phyloP scores from a whole-genome alignment of 805 yeast genomes.

The Pichia rugopelliculosa region DNA sequence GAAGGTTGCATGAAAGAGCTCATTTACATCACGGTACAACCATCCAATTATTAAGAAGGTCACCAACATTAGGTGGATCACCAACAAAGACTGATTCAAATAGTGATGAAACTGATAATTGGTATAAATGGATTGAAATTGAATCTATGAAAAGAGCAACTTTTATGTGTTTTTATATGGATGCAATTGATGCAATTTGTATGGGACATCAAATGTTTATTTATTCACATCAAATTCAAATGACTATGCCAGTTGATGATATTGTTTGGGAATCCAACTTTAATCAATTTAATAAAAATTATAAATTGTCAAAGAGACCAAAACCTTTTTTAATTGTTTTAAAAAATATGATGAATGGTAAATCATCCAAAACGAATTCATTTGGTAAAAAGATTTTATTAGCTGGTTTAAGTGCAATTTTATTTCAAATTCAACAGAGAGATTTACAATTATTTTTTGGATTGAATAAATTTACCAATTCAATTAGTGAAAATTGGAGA shows the following conservation, averaged over 20 bases:
- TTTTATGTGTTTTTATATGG: conserved; percentile 74
- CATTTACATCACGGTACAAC: conserved; percentile 85
- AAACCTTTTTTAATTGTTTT: conserved; percentile 48
- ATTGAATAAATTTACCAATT: conserved; percentile 30
- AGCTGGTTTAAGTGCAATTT: conserved; percentile 58
- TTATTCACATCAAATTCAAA: conserved; percentile 50
- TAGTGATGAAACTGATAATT: conserved; percentile 24
- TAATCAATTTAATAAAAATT: conserved; percentile 15
- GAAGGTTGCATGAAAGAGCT: conserved; percentile 72
- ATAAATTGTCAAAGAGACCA: conserved; percentile 24
- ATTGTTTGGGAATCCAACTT: conserved; percentile 41
- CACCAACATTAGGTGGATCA: conserved; percentile 70
- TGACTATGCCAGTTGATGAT: conserved; percentile 59
- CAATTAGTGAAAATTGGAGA: conserved; percentile 51
- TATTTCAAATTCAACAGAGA: conserved; percentile 67
- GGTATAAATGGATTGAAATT: conserved; percentile 69
- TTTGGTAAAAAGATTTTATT: conserved; percentile 63
- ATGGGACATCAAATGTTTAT: conserved; percentile 66
- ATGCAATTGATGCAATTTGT: conserved; percentile 68
- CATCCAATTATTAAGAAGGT: conserved; percentile 66
- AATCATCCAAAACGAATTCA: conserved; percentile 38
- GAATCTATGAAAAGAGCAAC: conserved; percentile 76
- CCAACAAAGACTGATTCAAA: conserved; percentile 30
- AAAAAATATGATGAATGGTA: conserved; percentile 50
- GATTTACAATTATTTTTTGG: conserved; percentile 53